These are phyloP conservation scores for Apiospora aurea DNA, from an alignment of 2,329 filamentous ascomycete genomes.

Conservation along the genomic window DNA sequence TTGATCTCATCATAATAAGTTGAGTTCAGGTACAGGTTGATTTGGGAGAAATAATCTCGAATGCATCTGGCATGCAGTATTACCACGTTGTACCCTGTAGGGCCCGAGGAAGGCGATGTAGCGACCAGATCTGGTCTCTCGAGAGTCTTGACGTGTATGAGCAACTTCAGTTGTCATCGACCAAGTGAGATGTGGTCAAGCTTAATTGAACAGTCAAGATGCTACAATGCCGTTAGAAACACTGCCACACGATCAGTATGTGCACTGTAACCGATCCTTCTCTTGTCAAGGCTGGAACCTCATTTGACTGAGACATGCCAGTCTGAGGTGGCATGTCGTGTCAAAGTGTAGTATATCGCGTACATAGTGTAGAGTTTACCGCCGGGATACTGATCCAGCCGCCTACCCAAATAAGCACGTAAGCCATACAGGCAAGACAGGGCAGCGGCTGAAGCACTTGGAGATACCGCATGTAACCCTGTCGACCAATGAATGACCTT, in stretches of 20 bases:
- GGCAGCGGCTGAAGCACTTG: background rate
- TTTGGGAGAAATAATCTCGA: background rate
- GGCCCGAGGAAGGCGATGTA: background rate
- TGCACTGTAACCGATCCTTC: background rate
- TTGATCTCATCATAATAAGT: background rate
- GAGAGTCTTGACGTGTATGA: background rate
- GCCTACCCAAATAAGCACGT: background rate
- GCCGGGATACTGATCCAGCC: slow-evolving; percentile 2
- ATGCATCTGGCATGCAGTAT: background rate
- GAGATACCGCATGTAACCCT: background rate
- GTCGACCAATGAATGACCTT: background rate
- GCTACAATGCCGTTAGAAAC: background rate
- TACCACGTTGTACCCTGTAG: background rate
- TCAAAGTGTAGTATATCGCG: background rate
- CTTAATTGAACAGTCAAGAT: background rate
- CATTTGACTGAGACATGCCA: slow-evolving; percentile 2
- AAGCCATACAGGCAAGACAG: background rate
- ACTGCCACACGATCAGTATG: background rate
- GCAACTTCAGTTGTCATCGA: background rate
- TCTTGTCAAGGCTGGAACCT: background rate
- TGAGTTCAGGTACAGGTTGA: background rate
- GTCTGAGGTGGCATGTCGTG: background rate
- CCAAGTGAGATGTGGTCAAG: background rate
- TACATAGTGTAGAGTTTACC: background rate
- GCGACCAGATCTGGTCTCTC: background rate